phyloP scores from a whole-genome alignment of 768 basidiomycete species.

The Leucosporidium creatinivorum region DNA sequence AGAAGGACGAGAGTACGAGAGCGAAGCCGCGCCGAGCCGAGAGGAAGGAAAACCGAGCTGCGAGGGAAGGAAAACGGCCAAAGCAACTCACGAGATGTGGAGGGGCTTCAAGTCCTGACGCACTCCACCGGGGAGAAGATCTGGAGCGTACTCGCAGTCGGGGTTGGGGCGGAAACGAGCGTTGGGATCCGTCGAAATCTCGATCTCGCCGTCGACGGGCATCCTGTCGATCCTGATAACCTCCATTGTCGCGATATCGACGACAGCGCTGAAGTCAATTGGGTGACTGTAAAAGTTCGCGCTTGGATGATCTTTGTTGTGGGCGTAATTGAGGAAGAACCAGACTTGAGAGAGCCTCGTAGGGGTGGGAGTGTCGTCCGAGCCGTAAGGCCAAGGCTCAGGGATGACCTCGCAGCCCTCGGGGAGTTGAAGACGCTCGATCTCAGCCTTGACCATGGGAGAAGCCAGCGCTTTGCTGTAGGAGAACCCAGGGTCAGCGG shows the following conservation, averaged over 20 bases:
- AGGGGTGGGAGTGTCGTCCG: neutral
- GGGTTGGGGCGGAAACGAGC: slow-evolving; percentile 1
- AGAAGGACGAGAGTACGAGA: too few species aligned
- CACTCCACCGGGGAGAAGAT: slow-evolving; percentile 14
- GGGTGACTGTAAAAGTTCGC: slow-evolving; percentile 17
- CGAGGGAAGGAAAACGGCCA: neutral
- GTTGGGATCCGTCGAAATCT: neutral
- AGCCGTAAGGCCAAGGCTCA: slow-evolving; percentile 24
- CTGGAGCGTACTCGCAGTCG: slow-evolving; percentile 13
- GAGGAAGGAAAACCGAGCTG: neutral
- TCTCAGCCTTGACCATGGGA: neutral
- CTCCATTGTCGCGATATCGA: neutral
- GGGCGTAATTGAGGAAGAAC: slow-evolving; percentile 11
- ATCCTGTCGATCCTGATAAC: slow-evolving; percentile 9
- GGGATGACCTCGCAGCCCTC: slow-evolving; percentile 9
- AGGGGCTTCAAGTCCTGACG: slow-evolving; percentile 18
- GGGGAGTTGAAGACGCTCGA: slow-evolving; percentile 20
- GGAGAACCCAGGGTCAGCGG: neutral
- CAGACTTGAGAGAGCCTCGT: slow-evolving; percentile 9
- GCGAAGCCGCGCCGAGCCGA: too few species aligned
- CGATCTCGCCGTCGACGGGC: neutral
- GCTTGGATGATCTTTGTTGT: slow-evolving; percentile 8
- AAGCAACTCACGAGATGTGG: slow-evolving; percentile 1
- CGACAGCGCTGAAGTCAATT: slow-evolving; percentile 10
- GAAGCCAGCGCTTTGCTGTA: neutral